A percentile compares a stretch with the other conserved stretches of the same genome.
Evolutionary conservation across 257 asterid species (phyloP).

Genomic region (Solanum microdontum): DNA sequence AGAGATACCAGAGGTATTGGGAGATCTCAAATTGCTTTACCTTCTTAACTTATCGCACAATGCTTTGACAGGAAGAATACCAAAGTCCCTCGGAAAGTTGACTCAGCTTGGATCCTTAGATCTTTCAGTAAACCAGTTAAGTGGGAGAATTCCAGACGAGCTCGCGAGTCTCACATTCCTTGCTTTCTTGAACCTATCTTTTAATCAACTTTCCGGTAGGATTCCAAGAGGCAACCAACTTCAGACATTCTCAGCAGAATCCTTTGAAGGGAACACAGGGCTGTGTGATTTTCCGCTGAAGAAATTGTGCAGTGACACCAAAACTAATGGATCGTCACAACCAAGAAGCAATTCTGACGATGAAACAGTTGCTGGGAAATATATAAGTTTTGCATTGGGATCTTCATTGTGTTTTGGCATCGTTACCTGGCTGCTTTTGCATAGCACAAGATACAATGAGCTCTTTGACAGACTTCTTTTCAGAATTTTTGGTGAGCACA

Average conservation of each 20-base stretch:
- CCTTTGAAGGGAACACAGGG: constrained; percentile 17
- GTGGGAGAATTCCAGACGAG: constrained; percentile 31
- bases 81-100: background rate
- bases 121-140: constrained; percentile 2
- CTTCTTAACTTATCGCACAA: background rate
- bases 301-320: background rate
- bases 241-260: constrained; percentile 10
- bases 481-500: background rate
- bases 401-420: background rate
- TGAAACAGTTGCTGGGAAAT: background rate
- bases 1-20: background rate
- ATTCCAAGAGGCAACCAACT: constrained; percentile 26
- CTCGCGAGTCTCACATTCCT: constrained; percentile 34
- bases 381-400: background rate
- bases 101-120: background rate
- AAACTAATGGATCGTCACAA: background rate
- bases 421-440: background rate
- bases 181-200: constrained; percentile 24
- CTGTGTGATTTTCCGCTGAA: background rate
- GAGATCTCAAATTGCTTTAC: background rate
- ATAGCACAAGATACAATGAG: background rate
- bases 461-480: background rate
- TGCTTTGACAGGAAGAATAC: background rate
- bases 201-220: constrained; percentile 23
- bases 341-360: background rate